Conservation (phyloP, 208 protist species). For the Wallacemonas sp. region DNA sequence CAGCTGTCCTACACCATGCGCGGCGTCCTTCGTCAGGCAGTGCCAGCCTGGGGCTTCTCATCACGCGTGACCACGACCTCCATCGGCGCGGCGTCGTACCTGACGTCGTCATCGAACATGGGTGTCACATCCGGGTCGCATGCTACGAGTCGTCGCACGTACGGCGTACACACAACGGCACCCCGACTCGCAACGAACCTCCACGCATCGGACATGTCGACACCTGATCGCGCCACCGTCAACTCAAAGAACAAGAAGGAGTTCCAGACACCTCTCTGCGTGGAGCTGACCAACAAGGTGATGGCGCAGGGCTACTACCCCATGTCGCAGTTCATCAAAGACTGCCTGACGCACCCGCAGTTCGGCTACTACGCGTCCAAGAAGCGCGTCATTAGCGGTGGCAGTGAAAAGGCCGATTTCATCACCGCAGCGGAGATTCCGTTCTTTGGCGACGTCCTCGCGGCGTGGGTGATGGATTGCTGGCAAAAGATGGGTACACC, state of each 20-base stretch:
- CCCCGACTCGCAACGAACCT: constrained; percentile 49
- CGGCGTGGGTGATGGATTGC: constrained; percentile 88
- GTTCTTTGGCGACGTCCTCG: constrained; percentile 91
- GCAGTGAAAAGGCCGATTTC: constrained; percentile 87
- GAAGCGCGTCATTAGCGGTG: constrained; percentile 73
- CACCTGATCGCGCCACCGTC: constrained; percentile 80
- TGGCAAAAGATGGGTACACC: constrained; percentile 94
- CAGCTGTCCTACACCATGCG: constrained; percentile 7
- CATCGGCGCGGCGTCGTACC: neutral
- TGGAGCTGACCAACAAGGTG: constrained; percentile 82
- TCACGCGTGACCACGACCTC: neutral
- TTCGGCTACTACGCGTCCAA: constrained; percentile 90
- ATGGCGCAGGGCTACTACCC: constrained; percentile 88
- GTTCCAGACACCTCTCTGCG: constrained; percentile 85
- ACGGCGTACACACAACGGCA: constrained; percentile 18
- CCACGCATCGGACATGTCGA: constrained; percentile 87
- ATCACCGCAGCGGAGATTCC: constrained; percentile 90
- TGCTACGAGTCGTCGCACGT: neutral
- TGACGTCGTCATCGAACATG: neutral
- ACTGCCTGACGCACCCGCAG: constrained; percentile 88
- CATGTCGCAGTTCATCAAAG: constrained; percentile 91
- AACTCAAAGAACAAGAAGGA: constrained; percentile 79
- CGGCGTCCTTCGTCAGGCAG: too few species aligned
- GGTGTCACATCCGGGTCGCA: neutral
- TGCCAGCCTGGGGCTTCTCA: too few species aligned